Base-by-base conservation (phyloP, 257 asterid genomes). In the Mitragyna speciosa region DNA sequence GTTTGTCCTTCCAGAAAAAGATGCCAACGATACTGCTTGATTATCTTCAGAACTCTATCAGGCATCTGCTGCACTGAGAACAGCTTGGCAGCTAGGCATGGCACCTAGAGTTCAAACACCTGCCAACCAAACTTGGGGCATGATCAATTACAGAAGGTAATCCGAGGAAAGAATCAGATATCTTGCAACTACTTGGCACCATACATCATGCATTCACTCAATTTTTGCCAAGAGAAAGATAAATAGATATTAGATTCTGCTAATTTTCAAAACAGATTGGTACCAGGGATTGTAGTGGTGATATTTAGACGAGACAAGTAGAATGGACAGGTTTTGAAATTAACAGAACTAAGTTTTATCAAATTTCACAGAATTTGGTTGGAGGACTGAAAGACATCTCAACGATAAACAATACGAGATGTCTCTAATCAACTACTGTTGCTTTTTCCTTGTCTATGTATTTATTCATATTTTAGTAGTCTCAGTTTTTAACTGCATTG, bases 31-130 rank as follows among this genome's bases (percentile, higher is more conserved):
- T 51, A 17, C 30, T 54, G 22, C 49, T n/a, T 3, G 43, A 49
- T 79, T 33, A 79, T 78, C 49, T 63, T 72, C 78, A 79, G 78
- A 51, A 20, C 19, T 33, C 65, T 33, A 26, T 59, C 26, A 75
- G 64, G 76, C 39, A 74, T 48, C 31, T 20, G 24, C 58, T 36
- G 41, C 41, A 36, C 41, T 36, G 41, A 36, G 41, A 36, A 36
- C 41, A 36, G 41, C 41, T 39, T 33, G 19, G 49, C 72, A 67
- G 17, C 56, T 24, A 41, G 19, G 41, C 3, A 70, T 36, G 41
- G 7, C 1, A 33, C 31, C 64, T 17, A 12, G n/a, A 47, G 49
- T 30, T 76, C 63, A 69, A 30, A 54, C 30, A 20, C 22, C 26
- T 36, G 36, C 71, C 58, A 33, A 68, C 76, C 33, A 68, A 16